phyloP scores from a whole-genome alignment of 2,329 filamentous ascomycete species.

The Nothopassalora personata region DNA sequence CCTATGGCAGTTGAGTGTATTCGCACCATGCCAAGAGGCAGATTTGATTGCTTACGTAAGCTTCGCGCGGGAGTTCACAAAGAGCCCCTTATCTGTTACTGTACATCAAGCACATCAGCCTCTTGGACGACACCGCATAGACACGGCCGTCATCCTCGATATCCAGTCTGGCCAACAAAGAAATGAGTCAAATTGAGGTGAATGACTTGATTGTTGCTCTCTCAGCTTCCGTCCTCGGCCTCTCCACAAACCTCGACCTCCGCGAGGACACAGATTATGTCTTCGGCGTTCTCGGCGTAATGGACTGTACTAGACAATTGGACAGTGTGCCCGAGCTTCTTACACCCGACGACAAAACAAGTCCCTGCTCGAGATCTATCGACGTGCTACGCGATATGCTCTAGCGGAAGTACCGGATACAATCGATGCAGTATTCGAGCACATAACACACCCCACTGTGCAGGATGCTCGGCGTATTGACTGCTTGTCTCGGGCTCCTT shows the following conservation, averaged over 20 bases:
- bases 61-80: background rate
- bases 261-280: background rate
- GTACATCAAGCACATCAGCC: background rate
- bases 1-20: no score
- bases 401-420: background rate
- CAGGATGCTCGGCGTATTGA: background rate
- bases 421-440: background rate
- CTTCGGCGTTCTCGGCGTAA: background rate
- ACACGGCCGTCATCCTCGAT: no score
- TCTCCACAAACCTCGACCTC: background rate
- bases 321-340: background rate
- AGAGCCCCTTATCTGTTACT: background rate
- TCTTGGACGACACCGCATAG: background rate
- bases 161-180: no score
- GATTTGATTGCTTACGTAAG: background rate
- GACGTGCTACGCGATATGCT: background rate
- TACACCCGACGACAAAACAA: background rate
- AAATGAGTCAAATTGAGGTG: no score
- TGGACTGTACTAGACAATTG: background rate
- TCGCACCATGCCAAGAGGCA: background rate
- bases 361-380: background rate
- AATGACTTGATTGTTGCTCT: no score
- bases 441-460: background rate
- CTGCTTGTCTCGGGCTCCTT: background rate
- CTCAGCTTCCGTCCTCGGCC: background rate